Percentiles rank a stretch among this genome's conserved stretches.
phyloP scores from a whole-genome alignment of 1,139 yeast genomes.

The Lodderomyces beijingensis region DNA sequence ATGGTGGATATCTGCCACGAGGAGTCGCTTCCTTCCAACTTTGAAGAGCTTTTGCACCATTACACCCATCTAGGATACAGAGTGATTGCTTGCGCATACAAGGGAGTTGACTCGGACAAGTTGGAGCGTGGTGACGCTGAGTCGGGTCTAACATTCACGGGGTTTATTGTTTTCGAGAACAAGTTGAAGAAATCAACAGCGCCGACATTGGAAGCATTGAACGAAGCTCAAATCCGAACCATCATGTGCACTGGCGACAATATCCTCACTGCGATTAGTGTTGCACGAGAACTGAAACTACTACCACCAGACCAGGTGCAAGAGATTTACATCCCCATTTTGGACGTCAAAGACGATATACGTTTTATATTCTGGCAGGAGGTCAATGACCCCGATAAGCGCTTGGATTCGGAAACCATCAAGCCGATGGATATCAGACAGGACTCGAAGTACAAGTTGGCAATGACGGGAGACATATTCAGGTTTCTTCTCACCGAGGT shows the following conservation, averaged over 20 bases:
- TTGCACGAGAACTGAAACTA: slow-evolving; percentile 78
- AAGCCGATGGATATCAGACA: slow-evolving; percentile 38
- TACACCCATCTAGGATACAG: slow-evolving; percentile 93
- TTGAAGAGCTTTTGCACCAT: slow-evolving; percentile 65
- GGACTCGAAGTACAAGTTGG: slow-evolving; percentile 54
- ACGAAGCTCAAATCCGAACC: slow-evolving; percentile 68
- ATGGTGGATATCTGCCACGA: slow-evolving; percentile 73
- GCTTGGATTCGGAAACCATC: slow-evolving; percentile 61
- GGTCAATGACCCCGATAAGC: slow-evolving; percentile 48
- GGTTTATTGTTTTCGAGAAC: slow-evolving; percentile 90
- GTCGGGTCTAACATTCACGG: slow-evolving; percentile 63
- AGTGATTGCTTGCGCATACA: slow-evolving; percentile 91
- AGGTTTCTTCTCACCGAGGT: slow-evolving; percentile 63
- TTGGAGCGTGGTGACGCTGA: slow-evolving; percentile 59
- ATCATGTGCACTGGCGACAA: slow-evolving; percentile 99
- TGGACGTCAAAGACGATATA: slow-evolving; percentile 34
- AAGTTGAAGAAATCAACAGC: slow-evolving; percentile 71
- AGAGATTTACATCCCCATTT: slow-evolving; percentile 66
- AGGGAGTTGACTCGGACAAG: slow-evolving; percentile 21
- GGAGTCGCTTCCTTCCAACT: slow-evolving; percentile 68
- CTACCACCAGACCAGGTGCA: slow-evolving; percentile 39
- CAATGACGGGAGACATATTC: slow-evolving; percentile 90
- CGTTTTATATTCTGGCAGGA: slow-evolving; percentile 58
- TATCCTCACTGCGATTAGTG: slow-evolving; percentile 89
- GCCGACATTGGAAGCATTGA: slow-evolving; percentile 54